Percentiles rank a stretch among this genome's conserved stretches.
Conservation (phyloP, 768 basidiomycete genomes). For the Lactarius tabidus region DNA sequence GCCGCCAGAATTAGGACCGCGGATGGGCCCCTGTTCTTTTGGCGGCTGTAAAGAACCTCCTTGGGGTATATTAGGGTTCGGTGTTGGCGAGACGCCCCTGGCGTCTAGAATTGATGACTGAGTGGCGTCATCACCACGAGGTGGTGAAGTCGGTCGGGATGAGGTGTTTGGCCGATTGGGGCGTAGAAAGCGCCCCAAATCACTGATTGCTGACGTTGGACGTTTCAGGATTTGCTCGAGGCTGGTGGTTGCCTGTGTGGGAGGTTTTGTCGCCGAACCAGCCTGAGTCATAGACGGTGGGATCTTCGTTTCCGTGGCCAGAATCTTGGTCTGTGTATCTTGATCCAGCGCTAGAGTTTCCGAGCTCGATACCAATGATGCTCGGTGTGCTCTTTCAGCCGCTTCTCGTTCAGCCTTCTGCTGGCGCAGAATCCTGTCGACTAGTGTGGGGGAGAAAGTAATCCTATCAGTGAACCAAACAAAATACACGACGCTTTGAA, state of each 20-base stretch:
- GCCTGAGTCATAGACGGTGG: background rate
- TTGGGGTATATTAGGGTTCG: background rate
- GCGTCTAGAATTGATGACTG: background rate
- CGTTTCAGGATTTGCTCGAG: conserved; percentile 22
- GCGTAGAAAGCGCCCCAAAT: conserved; percentile 17
- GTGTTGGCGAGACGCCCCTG: background rate
- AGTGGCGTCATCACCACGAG: background rate
- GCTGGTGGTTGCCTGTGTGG: background rate
- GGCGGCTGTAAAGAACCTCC: conserved; percentile 5
- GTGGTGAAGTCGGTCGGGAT: background rate
- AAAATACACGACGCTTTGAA: background rate
- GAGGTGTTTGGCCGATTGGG: conserved; percentile 5
- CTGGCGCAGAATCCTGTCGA: conserved; percentile 86
- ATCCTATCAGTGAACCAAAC: conserved; percentile 25
- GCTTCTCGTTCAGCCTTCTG: conserved; percentile 65
- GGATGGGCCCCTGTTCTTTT: conserved; percentile 7
- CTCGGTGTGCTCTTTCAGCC: conserved; percentile 44
- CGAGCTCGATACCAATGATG: conserved; percentile 23
- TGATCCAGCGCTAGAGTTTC: conserved; percentile 3
- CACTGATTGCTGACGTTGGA: conserved; percentile 11
- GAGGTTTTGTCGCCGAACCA: background rate
- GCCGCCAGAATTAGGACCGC: conserved; percentile 20
- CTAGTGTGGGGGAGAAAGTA: conserved; percentile 37
- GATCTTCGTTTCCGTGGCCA: background rate
- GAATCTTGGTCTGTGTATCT: conserved; percentile 11